Conservation (phyloP, 768 basidiomycete species). For the Favolaschia claudopus region DNA sequence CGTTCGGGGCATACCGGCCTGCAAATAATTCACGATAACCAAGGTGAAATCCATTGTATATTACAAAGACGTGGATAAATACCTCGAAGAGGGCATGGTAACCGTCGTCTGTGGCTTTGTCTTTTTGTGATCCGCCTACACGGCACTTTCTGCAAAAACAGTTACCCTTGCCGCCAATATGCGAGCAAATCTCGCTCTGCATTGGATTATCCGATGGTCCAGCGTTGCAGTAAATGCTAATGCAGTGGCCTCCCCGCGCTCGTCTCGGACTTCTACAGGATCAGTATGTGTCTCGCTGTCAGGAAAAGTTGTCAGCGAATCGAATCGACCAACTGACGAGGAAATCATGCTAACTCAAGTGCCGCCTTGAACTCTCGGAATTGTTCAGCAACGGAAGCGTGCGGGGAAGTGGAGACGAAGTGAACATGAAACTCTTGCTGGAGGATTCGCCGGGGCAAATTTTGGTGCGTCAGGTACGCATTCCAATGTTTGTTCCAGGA, state of each 20-base stretch:
- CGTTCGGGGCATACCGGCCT: conserved; percentile 35
- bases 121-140: conserved; percentile 42
- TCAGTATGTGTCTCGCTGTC: conserved; percentile 35
- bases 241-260: conserved; percentile 28
- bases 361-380: conserved; percentile 40
- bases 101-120: conserved; percentile 41
- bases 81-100: conserved; percentile 44
- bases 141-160: conserved; percentile 47
- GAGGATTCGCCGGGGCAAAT: conserved; percentile 42
- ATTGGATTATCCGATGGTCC: conserved; percentile 47
- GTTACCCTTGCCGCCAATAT: conserved; percentile 51
- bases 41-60: not conserved
- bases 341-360: conserved; percentile 37
- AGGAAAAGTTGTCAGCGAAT: not conserved
- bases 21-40: not conserved
- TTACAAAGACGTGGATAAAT: not conserved
- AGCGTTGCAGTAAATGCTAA: conserved; percentile 38
- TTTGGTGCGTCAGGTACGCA: conserved; percentile 45
- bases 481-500: conserved; percentile 57
- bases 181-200: conserved; percentile 45
- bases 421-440: conserved; percentile 47
- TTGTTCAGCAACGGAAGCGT: conserved; percentile 47
- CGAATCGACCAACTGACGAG: conserved; percentile 22
- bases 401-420: conserved; percentile 49
- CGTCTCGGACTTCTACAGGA: conserved; percentile 41